Evolutionary conservation across 2,329 filamentous ascomycete species (phyloP).

Genomic region (Stromatinia cepivora): DNA sequence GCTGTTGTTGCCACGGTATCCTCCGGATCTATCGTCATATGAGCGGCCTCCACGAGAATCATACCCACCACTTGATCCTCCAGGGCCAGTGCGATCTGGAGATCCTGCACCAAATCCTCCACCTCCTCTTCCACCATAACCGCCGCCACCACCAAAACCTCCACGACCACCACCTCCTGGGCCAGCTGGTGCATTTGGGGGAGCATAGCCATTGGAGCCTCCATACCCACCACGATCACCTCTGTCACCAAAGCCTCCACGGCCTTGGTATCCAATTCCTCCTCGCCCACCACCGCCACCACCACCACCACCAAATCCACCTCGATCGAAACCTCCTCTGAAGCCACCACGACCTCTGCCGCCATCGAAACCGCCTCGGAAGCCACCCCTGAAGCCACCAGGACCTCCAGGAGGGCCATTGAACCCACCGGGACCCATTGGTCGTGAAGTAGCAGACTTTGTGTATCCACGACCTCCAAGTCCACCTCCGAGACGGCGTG

Average conservation of each 20-base stretch:
- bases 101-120: slow-evolving; percentile 37
- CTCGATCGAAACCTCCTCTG: slow-evolving; percentile 40
- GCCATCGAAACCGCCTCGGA: slow-evolving; percentile 52
- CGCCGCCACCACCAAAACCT: slow-evolving; percentile 40
- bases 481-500: slow-evolving; percentile 86
- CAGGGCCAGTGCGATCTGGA: slow-evolving; percentile 40
- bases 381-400: slow-evolving; percentile 45
- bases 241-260: slow-evolving; percentile 38
- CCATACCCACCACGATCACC: slow-evolving; percentile 37
- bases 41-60: slow-evolving; percentile 55
- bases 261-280: slow-evolving; percentile 40
- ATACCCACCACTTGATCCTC: slow-evolving; percentile 51
- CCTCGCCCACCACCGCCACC: slow-evolving; percentile 35
- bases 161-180: slow-evolving; percentile 51
- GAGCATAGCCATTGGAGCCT: slow-evolving; percentile 52
- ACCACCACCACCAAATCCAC: slow-evolving; percentile 31
- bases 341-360: slow-evolving; percentile 53
- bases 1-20: slow-evolving; percentile 45
- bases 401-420: slow-evolving; percentile 53
- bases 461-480: slow-evolving; percentile 92
- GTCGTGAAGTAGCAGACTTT: slow-evolving; percentile 71
- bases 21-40: slow-evolving; percentile 58
- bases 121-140: slow-evolving; percentile 35
- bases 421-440: slow-evolving; percentile 62
- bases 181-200: slow-evolving; percentile 62